Percentiles rank a stretch among this genome's conserved stretches.
phyloP scores from a whole-genome alignment of 495 filamentous ascomycete species.

The Penicillium pulvis region DNA sequence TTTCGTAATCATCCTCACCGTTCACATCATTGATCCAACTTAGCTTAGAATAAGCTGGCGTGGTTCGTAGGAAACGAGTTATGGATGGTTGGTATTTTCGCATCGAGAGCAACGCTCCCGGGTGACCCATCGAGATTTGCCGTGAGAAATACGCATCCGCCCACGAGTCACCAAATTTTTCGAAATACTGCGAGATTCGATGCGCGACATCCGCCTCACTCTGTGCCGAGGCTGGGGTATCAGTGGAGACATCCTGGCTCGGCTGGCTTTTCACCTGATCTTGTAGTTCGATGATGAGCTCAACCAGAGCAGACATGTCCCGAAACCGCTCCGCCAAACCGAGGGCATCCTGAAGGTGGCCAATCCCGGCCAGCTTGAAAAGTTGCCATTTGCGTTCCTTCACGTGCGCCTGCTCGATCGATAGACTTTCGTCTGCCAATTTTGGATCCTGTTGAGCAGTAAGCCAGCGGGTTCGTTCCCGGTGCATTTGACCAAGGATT shows the following conservation, averaged over 20 bases:
- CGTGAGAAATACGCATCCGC: conserved; percentile 79
- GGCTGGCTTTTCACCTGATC: conserved; percentile 38
- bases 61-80: conserved; percentile 73
- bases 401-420: conserved; percentile 50
- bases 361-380: conserved; percentile 67
- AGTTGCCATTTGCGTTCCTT: conserved; percentile 60
- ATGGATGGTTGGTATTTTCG: conserved; percentile 65
- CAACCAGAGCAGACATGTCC: conserved; percentile 69
- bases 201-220: conserved; percentile 38
- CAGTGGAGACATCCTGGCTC: conserved; percentile 8
- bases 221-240: conserved; percentile 16
- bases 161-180: conserved; percentile 72
- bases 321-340: conserved; percentile 71
- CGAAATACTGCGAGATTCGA: conserved; percentile 64
- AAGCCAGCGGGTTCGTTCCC: conserved; percentile 65
- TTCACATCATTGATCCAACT: conserved; percentile 92
- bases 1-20: conserved; percentile 67
- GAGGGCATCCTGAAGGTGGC: conserved; percentile 67
- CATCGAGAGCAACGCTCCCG: conserved; percentile 65
- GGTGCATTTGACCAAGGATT: conserved; percentile 59
- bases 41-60: conserved; percentile 66
- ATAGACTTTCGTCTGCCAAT: conserved; percentile 44
- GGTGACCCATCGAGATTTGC: conserved; percentile 64
- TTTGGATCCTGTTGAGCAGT: conserved; percentile 51
- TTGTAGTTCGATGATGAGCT: conserved; percentile 55